Evolutionary conservation across 2,329 filamentous ascomycete genomes (phyloP).

Genomic region (Elsinoe arachidis): DNA sequence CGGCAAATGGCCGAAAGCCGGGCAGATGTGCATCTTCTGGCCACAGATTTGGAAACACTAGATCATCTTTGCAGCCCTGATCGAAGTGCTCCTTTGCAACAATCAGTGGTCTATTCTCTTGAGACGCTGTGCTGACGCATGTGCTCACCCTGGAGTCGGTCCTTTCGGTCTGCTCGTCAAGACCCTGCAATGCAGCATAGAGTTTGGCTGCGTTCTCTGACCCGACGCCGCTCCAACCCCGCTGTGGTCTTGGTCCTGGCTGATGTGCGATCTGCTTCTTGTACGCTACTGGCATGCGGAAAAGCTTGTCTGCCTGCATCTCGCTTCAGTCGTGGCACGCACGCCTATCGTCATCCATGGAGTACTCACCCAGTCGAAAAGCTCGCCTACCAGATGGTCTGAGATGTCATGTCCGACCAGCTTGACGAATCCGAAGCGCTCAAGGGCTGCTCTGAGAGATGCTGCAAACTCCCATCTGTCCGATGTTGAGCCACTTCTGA

Average conservation of each 20-base stretch:
- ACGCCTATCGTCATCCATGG: not conserved
- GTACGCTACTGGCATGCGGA: conserved; percentile 27
- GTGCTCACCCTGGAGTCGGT: conserved; percentile 19
- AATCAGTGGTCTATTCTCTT: not conserved
- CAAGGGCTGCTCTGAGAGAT: not conserved
- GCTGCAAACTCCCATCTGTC: not conserved
- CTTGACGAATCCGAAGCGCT: conserved; percentile 32
- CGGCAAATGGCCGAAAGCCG: conserved; percentile 31
- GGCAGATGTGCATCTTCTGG: conserved; percentile 38
- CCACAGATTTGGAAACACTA: conserved; percentile 41
- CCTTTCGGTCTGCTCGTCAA: conserved; percentile 15
- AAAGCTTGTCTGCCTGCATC: conserved; percentile 25
- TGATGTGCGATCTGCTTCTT: conserved; percentile 35
- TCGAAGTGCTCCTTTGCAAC: conserved; percentile 34
- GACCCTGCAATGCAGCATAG: conserved; percentile 12
- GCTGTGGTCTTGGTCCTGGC: conserved; percentile 30
- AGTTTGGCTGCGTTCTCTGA: conserved; percentile 29
- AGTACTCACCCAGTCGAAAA: conserved; percentile 21
- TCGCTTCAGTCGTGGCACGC: not conserved
- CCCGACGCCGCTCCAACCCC: conserved; percentile 32
- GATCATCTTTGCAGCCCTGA: conserved; percentile 37
- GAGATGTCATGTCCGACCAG: conserved; percentile 32
- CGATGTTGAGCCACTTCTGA: not conserved
- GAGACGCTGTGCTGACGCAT: too few relatives aligned
- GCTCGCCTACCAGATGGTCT: conserved; percentile 23